Base-by-base conservation (phyloP, 495 filamentous ascomycete genomes). In the Penicillium simplicissimum region DNA sequence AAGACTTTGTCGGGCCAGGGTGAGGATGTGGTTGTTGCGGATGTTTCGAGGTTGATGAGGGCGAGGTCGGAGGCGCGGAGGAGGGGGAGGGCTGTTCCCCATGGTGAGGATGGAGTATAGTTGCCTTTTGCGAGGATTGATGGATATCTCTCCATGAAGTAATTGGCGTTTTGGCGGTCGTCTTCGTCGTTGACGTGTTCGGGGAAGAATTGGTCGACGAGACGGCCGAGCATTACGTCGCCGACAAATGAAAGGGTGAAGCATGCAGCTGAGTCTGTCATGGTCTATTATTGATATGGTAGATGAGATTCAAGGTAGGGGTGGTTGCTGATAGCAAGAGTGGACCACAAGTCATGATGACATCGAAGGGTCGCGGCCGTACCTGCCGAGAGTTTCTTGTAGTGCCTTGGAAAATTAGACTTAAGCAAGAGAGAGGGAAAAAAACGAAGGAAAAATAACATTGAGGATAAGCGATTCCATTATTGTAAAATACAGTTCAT, bases 181-280 rank as follows among this genome's bases (percentile, higher is more conserved):
- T 52, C 23, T 6, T 66, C 52, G 52, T 67, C 67, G 54, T 63
- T 25, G 64, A 75, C 67, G 60, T 76, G 71, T 11, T 59, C 52
- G 13, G 74, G 70, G 58, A 73, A 69, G 52, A 79, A 65, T 67
- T 79, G 74, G 64, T 80, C 77, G 63, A 80, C 59, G 13, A 79
- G 74, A 19, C 77, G 74, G 49, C 67, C 77, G n/a, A 79, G 73
- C 77, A 79, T 80, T 10, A 77, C 73, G 58, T 80, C 77, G 60
- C 77, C 77, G 57, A 67, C 56, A 55, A 79, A 74, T 19, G 68
- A 72, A 31, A 79, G 52, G 48, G 60, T 74, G 67, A 66, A 74
- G 3, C 61, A 42, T 8, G 53, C n/a, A 45, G 19, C 48, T 1
- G 52, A 6, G 7, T 28, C 17, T 10, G 59, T 17, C 65, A 70